Base-by-base conservation (phyloP, 441 rosid species). In the Brassica balearica region DNA sequence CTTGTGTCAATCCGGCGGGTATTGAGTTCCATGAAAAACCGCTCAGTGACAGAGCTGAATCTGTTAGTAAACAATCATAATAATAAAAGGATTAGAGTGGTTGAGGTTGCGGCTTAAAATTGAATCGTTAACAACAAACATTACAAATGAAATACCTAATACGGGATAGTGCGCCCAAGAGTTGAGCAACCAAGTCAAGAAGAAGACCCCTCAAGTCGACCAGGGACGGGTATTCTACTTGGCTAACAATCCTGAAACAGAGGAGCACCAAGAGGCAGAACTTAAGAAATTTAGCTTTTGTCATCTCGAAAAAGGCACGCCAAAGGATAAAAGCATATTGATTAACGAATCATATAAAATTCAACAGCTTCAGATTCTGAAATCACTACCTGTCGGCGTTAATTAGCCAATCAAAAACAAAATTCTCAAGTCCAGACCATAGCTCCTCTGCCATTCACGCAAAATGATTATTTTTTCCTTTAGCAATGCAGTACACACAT, bases 361-460 rank as follows among this genome's bases (percentile, higher is more conserved):
- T 34, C n/a, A 68, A 55, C 65, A 63, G 46, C 75, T 75, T 64
- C 69, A 60, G 81, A 73, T 72, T 65, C 77, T 55, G 51, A 62
- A 68, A 85, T 74, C 81, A 83, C 75, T 85, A 94, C 99, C 97
- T 90, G 87, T 96, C 98, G n/a, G 98, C 99, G 82, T 96, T 94
- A 75, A 96, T 96, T 17, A 96, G 87, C 99, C 99, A 96, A 81
- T 96, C 98, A 80, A 96, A 96, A 82, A 92, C 97, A 89, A 96
- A 96, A 84, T 89, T 94, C 85, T 96, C 99, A 82, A 96, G 98
- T 81, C 98, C 99, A 80, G 92, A 92, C 98, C 99, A 96, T 62
- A 94, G 99, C 87, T 87, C 93, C 88, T 96, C 99, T 96, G 95
- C 87, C 81, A 83, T 48, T 60, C 71, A 72, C 80, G 78, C 65